Evolutionary conservation across 768 basidiomycete species (phyloP), one percentile per base, ranked within the genome.

Genomic region (Lentinula sp.): DNA sequence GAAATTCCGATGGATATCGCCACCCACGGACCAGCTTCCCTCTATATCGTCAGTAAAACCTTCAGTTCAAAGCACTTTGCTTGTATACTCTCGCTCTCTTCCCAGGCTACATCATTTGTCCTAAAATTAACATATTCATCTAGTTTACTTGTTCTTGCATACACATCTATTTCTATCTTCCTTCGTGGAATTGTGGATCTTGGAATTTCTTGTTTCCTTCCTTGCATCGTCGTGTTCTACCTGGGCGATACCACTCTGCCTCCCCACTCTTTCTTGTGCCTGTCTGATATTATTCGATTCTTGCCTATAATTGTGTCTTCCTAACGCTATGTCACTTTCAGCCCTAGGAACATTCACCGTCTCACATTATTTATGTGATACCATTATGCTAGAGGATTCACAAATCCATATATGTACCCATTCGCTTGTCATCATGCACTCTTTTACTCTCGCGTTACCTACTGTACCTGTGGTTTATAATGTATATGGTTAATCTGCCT

Each of bases 121-220:
- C 18, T 41, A 56, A 56, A 56, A 56, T 56, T 56, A 56, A 18
- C 41, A 8, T 56, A 56, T 35, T 5, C 50, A 56, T 41, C 55
- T 56, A 56, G 23, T 56, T 56, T 56, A 56, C 55, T 43, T 56
- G 16, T 56, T 56, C 55, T 56, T 56, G 55, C 39, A 56, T 56
- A 56, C 55, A 56, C 35, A 39, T 23, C 37, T 45, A 12, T 28
- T 56, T 42, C 28, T 28, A 28, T 28, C 3, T 28, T 28, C 15
- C 3, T 43, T 56, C 13, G 53, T 54, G 53, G 53, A 39, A 54
- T 54, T 41, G 55, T 43, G 55, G 55, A 56, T 56, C 51, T 42
- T 56, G 39, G 50, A 32, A 51, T 32, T 42, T 56, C 41, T 13
- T 23, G 13, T 56, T 20, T 42, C 55, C 41, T 37, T 41, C 42